phyloP scores from a whole-genome alignment of 331 rosid genomes.

The Dryas integrifolia region DNA sequence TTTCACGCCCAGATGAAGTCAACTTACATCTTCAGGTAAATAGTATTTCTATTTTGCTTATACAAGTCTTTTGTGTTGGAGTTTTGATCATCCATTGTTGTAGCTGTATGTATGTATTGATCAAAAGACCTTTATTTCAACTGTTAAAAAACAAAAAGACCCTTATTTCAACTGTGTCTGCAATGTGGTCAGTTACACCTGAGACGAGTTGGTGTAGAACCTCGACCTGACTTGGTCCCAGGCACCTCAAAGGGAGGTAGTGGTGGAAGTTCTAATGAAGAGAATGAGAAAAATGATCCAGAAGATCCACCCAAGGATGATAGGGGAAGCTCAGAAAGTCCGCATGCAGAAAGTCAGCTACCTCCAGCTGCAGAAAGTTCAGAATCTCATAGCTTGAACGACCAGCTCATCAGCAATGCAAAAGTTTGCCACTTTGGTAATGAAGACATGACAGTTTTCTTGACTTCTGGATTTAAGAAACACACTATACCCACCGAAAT shows the following conservation, averaged over 20 bases:
- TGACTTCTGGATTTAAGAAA: constrained; percentile 30
- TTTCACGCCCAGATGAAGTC: constrained; percentile 96
- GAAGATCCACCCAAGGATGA: constrained; percentile 54
- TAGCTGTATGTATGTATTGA: background rate
- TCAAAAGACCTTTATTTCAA: constrained; percentile 17
- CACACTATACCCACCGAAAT: constrained; percentile 29
- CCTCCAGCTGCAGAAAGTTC: constrained; percentile 61
- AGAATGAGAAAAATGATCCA: constrained; percentile 37
- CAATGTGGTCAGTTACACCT: constrained; percentile 62
- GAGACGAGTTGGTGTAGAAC: constrained; percentile 91
- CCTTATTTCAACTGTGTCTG: constrained; percentile 18
- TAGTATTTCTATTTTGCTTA: constrained; percentile 6
- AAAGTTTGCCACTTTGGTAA: constrained; percentile 30
- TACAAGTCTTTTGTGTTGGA: background rate
- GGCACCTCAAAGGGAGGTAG: constrained; percentile 52
- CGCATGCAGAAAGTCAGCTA: constrained; percentile 45
- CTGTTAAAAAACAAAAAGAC: background rate
- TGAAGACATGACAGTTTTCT: constrained; percentile 24
- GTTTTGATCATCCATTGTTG: background rate
- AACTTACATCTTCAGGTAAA: constrained; percentile 94
- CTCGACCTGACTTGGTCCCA: constrained; percentile 69
- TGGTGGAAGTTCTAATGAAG: constrained; percentile 69
- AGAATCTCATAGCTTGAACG: constrained; percentile 53
- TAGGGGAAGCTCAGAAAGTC: constrained; percentile 38
- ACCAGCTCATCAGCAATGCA: constrained; percentile 45